A percentile compares a stretch with the other conserved stretches of the same genome.
These are phyloP conservation scores for Wallacemonas sp. DNA, from an alignment of 208 protist species.

Conservation along the genomic window DNA sequence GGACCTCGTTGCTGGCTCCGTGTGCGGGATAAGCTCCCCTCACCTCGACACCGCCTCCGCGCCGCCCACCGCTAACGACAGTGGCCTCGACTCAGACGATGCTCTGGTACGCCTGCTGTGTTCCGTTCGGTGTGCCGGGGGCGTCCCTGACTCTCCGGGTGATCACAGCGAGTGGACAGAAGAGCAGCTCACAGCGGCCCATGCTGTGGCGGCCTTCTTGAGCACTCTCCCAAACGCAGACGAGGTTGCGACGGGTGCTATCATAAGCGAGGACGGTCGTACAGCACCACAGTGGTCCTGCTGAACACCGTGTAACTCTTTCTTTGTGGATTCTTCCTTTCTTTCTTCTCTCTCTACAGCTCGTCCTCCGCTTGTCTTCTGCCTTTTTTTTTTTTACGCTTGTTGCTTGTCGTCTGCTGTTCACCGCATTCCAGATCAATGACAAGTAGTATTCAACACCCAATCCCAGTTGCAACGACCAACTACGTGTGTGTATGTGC, in stretches of 20 bases:
- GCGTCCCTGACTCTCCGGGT: neutral
- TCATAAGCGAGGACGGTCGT: too few relatives aligned
- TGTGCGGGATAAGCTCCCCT: too few relatives aligned
- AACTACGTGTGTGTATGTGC: too few relatives aligned
- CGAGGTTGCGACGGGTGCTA: too few relatives aligned
- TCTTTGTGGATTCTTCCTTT: constrained; percentile 5
- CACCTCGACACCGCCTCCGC: too few relatives aligned
- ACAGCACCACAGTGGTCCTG: too few relatives aligned
- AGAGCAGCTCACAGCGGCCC: neutral
- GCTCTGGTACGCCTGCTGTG: neutral
- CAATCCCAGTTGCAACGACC: too few relatives aligned
- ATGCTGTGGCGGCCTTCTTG: neutral
- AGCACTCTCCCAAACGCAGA: neutral
- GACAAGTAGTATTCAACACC: too few relatives aligned
- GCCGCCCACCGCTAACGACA: too few relatives aligned
- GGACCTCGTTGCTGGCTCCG: too few relatives aligned
- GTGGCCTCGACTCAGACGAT: neutral
- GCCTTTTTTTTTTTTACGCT: neutral
- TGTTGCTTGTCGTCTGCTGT: neutral
- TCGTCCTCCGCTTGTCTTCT: neutral
- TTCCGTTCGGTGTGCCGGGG: neutral
- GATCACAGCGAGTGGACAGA: neutral
- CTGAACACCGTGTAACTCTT: too few relatives aligned
- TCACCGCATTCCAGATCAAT: too few relatives aligned
- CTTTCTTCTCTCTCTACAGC: neutral